A percentile compares a stretch with the other conserved stretches of the same genome.
These are phyloP conservation scores for Daldinia grandis DNA, from an alignment of 495 filamentous ascomycete genomes.

Conservation along the genomic window DNA sequence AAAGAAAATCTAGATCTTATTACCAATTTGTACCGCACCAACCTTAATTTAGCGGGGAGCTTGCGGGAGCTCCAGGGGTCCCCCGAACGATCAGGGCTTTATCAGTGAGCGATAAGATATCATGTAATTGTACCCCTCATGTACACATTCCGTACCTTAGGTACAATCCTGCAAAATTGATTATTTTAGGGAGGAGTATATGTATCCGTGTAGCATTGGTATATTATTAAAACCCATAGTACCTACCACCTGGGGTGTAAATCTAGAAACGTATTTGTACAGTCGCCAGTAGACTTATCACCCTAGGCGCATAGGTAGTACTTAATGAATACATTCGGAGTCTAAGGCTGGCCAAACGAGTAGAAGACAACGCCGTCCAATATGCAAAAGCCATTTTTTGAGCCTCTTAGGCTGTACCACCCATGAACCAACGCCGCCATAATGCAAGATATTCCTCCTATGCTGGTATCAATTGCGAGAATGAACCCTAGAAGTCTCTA, in stretches of 20 bases:
- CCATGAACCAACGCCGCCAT: conserved; percentile 43
- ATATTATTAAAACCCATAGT: not conserved
- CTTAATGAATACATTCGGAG: not conserved
- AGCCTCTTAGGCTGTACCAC: conserved; percentile 17
- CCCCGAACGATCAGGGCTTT: conserved; percentile 19
- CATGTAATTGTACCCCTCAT: not conserved
- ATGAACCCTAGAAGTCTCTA: conserved; percentile 72
- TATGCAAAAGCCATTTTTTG: conserved; percentile 35
- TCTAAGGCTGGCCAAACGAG: conserved; percentile 1
- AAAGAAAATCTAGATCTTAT: conserved; percentile 22
- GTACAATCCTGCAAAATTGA: not conserved
- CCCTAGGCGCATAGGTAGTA: not conserved
- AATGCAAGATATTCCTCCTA: conserved; percentile 38
- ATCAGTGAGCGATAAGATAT: conserved; percentile 30
- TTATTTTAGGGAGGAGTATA: not conserved
- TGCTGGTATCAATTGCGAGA: conserved; percentile 28
- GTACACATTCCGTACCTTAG: not conserved
- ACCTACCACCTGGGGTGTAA: not conserved
- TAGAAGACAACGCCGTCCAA: conserved; percentile 23
- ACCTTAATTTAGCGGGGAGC: conserved; percentile 26
- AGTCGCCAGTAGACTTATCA: not conserved
- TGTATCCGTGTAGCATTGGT: not conserved
- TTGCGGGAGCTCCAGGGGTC: conserved; percentile 21
- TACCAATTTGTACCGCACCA: conserved; percentile 29
- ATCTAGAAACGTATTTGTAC: not conserved